Evolutionary conservation across 2,329 filamentous ascomycete species (phyloP).

Genomic region (Cordyceps pruinosa): DNA sequence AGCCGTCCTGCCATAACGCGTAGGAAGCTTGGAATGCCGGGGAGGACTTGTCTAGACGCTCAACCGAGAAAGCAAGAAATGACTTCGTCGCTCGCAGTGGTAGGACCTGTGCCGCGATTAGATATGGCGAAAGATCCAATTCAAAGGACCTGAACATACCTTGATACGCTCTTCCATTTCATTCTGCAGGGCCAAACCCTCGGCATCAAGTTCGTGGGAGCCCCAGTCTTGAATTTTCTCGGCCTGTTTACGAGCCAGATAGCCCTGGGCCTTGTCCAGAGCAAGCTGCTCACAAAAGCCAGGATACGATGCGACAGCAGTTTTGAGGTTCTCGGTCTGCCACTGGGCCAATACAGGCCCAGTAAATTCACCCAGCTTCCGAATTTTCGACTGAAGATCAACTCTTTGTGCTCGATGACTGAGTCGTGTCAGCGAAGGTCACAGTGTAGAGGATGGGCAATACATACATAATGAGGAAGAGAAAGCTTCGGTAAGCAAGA

Average conservation of each 20-base stretch:
- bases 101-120: slow-evolving; percentile 46
- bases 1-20: slow-evolving; percentile 75
- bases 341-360: slow-evolving; percentile 76
- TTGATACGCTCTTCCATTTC: slow-evolving; percentile 71
- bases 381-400: slow-evolving; percentile 61
- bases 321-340: slow-evolving; percentile 63
- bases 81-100: slow-evolving; percentile 85
- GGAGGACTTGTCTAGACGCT: slow-evolving; percentile 72
- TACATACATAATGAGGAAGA: slow-evolving; percentile 81
- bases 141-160: slow-evolving; percentile 30
- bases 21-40: slow-evolving; percentile 68
- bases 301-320: slow-evolving; percentile 64
- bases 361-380: slow-evolving; percentile 69
- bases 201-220: slow-evolving; percentile 63
- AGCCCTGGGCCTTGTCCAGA: slow-evolving; percentile 72
- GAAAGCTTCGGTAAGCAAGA: slow-evolving; percentile 79
- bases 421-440: slow-evolving; percentile 12
- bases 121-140: not conserved
- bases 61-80: slow-evolving; percentile 85
- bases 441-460: not conserved
- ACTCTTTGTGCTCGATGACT: slow-evolving; percentile 76
- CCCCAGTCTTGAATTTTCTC: slow-evolving; percentile 80
- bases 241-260: slow-evolving; percentile 66
- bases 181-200: slow-evolving; percentile 71
- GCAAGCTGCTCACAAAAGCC: slow-evolving; percentile 76